Percentiles rank a stretch among this genome's conserved stretches.
Conservation (phyloP, 148 eudicot species). For the Rhododendron williamsianum region DNA sequence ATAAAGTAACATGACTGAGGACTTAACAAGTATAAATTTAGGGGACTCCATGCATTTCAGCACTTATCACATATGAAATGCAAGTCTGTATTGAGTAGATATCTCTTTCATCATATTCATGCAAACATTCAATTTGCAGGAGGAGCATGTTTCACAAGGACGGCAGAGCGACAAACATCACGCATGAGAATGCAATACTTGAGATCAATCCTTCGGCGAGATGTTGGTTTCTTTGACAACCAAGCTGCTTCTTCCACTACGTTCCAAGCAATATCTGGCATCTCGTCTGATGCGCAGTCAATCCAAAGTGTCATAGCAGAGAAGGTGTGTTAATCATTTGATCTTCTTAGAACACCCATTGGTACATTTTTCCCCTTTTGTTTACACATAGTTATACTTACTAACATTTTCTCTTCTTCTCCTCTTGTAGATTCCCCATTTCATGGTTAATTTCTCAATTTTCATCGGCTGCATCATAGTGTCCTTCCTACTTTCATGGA, state of each 20-base stretch:
- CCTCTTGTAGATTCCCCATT: not conserved
- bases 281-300: slow-evolving; percentile 36
- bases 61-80: not conserved
- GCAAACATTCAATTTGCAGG: slow-evolving; percentile 14
- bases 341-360: not conserved
- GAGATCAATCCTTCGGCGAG: slow-evolving; percentile 41
- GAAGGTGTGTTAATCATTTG: slow-evolving; percentile 17
- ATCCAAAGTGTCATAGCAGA: slow-evolving; percentile 45
- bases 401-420: not conserved
- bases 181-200: slow-evolving; percentile 38
- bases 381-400: not conserved
- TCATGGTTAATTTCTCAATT: not conserved
- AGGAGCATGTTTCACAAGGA: slow-evolving; percentile 45
- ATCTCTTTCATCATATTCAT: not conserved
- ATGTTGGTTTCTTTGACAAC: slow-evolving; percentile 42
- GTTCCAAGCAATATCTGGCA: slow-evolving; percentile 35
- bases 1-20: not conserved
- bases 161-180: slow-evolving; percentile 46
- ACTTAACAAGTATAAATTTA: not conserved
- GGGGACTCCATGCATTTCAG: not conserved
- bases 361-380: not conserved
- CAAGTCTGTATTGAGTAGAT: not conserved
- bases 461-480: not conserved
- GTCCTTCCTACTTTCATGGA: not conserved
- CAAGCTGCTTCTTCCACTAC: slow-evolving; percentile 31